Evolutionary conservation across 164 flowering plant species (phyloP).

Genomic region (Magnolia officinalis): DNA sequence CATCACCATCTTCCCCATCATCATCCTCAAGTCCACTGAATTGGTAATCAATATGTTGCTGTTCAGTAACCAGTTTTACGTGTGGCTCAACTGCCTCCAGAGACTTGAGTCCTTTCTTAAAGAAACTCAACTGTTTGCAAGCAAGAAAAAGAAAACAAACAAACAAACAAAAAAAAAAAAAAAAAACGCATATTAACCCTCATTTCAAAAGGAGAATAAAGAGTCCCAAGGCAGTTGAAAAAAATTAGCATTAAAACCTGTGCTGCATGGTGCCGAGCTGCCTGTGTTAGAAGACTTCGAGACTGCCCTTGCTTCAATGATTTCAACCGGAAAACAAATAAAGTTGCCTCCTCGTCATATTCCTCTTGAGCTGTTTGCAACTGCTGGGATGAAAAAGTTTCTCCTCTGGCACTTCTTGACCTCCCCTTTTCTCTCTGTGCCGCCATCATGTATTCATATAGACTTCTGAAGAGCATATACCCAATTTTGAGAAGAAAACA

Average conservation of each 20-base stretch:
- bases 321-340: constrained; percentile 80
- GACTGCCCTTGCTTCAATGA: constrained; percentile 89
- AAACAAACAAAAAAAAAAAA: not conserved
- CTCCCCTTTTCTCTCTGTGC: constrained; percentile 58
- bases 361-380: constrained; percentile 68
- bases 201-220: not conserved
- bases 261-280: constrained; percentile 94
- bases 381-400: constrained; percentile 47
- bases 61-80: constrained; percentile 56
- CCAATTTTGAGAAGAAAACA: not conserved
- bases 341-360: constrained; percentile 75
- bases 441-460: constrained; percentile 54
- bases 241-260: constrained; percentile 47
- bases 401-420: constrained; percentile 57
- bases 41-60: constrained; percentile 84
- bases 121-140: constrained; percentile 64
- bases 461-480: constrained; percentile 37
- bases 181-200: not conserved
- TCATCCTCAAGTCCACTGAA: constrained; percentile 78
- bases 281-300: constrained; percentile 89
- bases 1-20: constrained; percentile 42
- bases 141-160: constrained; percentile 15
- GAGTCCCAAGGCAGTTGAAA: constrained; percentile 8
- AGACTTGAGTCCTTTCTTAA: constrained; percentile 61
- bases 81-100: constrained; percentile 81